Conservation (phyloP, 2,329 filamentous ascomycete species). For the Colletotrichum neosansevieriae region DNA sequence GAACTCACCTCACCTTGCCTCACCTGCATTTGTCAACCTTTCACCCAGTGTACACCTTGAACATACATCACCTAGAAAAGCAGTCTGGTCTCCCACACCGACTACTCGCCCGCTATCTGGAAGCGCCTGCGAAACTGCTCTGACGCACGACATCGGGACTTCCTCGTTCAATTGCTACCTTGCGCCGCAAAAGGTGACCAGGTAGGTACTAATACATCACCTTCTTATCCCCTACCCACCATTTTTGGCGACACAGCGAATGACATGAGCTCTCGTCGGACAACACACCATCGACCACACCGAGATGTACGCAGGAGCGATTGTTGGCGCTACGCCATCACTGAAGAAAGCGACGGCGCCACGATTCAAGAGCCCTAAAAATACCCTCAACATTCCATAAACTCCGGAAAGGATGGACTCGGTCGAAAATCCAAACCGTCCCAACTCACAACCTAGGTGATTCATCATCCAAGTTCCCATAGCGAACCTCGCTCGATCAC, state of each 20-base stretch:
- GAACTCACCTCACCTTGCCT: constrained; percentile 10
- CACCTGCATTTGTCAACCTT: not conserved
- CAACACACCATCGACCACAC: not conserved
- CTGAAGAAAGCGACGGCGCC: no score
- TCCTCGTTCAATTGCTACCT: constrained; percentile 8
- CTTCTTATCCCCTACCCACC: constrained; percentile 23
- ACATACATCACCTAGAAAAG: not conserved
- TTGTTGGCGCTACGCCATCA: no score
- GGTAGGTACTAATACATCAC: constrained; percentile 24
- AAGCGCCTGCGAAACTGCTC: constrained; percentile 18
- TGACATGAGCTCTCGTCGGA: constrained; percentile 3
- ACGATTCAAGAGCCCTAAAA: no score
- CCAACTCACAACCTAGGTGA: constrained; percentile 8
- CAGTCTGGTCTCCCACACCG: not conserved
- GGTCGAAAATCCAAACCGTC: constrained; percentile 3
- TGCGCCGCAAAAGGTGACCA: not conserved
- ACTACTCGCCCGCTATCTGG: constrained; percentile 5
- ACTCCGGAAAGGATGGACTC: not conserved
- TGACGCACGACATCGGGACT: constrained; percentile 11
- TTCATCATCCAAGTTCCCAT: not conserved
- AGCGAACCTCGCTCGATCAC: constrained; percentile 12
- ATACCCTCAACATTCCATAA: no score
- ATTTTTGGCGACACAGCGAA: constrained; percentile 4
- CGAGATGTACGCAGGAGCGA: not conserved
- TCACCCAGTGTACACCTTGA: not conserved